Percentiles rank a stretch among this genome's conserved stretches.
phyloP scores from a whole-genome alignment of 75 land plant species.

The Cryptomeria japonica region DNA sequence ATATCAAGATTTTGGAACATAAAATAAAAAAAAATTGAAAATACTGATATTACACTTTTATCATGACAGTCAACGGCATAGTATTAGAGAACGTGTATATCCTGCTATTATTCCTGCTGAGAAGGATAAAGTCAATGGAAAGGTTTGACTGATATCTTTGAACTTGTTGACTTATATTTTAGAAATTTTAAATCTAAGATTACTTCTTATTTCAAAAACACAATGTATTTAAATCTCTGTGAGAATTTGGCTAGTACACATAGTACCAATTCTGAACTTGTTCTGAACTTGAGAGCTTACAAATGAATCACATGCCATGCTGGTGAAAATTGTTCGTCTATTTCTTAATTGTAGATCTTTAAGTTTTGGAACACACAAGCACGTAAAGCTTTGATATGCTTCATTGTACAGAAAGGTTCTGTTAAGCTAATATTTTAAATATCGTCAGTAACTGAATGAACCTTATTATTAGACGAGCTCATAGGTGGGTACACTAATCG shows the following conservation, averaged over 20 bases:
- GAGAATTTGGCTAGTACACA: not conserved
- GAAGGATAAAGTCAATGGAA: constrained; percentile 42
- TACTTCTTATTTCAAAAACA: not conserved
- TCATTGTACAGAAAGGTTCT: not conserved
- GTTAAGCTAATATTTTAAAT: not conserved
- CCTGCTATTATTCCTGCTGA: constrained; percentile 77
- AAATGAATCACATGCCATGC: not conserved
- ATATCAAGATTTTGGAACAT: not conserved
- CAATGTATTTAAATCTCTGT: not conserved
- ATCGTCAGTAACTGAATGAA: not conserved
- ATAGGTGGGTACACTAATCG: not conserved
- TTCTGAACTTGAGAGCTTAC: not conserved
- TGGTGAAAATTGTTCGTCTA: not conserved
- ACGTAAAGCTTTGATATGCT: not conserved
- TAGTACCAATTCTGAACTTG: too few species aligned
- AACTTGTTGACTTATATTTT: not conserved
- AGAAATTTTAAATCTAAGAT: not conserved
- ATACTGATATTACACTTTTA: not conserved
- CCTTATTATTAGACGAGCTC: not conserved
- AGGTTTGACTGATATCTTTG: constrained; percentile 26
- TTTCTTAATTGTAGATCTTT: not conserved
- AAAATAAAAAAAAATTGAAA: not conserved
- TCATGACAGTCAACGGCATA: constrained; percentile 58
- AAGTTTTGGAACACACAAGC: not conserved
- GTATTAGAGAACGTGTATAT: constrained; percentile 71